Base-by-base conservation (phyloP, 1,284 basidiomycete genomes). In the Rhodotorula glutinis region DNA sequence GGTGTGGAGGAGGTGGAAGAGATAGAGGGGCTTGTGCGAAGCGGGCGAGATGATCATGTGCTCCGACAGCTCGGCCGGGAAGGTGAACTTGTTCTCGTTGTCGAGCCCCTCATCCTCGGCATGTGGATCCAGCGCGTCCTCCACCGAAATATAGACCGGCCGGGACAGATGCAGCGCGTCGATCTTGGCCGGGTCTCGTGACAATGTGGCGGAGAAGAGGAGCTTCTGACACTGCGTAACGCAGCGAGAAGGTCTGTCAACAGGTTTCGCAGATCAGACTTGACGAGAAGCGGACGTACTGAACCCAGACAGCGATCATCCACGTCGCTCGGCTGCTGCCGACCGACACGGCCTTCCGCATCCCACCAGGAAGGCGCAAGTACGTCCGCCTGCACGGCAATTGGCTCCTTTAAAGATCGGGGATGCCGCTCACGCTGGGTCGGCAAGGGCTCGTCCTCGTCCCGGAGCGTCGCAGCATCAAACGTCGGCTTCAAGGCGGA, bases 201-300 rank as follows among this genome's bases (percentile, higher is more conserved):
- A 97, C 29, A 98, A 83, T 0, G 96, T 99, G 0, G 96, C 96
- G 2, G 94, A 97, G 80, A 98, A 98, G 5, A 99, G 83, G 11
- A 99, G 83, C 77, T 98, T 98, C 78, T 98, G 95, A 72, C 94
- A 95, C 60, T 91, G 88, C 10, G 17, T 44, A 7, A 21, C n/a
- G n/a, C n/a, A 44, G 43, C 43, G 53, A 81, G 79, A 13, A 33
- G 4, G 14, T 1, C 2, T 17, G 25, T 57, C 41, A 58, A 51
- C 30, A 3, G 2, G 4, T 17, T 14, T 4, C 23, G 1, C 2
- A 2, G 29, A 3, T 25, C 21, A 2, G 41, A 13, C 10, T 3
- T 43, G 53, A 13, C 4, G 25, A 4, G n/a, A 21, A 19, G n/a
- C 10, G 19, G 23, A 57, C 65, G 46, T 30, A 66, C 69, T 2